Conservation (phyloP, 176 grass and related monocot species). For the Saccharum officinarum region DNA sequence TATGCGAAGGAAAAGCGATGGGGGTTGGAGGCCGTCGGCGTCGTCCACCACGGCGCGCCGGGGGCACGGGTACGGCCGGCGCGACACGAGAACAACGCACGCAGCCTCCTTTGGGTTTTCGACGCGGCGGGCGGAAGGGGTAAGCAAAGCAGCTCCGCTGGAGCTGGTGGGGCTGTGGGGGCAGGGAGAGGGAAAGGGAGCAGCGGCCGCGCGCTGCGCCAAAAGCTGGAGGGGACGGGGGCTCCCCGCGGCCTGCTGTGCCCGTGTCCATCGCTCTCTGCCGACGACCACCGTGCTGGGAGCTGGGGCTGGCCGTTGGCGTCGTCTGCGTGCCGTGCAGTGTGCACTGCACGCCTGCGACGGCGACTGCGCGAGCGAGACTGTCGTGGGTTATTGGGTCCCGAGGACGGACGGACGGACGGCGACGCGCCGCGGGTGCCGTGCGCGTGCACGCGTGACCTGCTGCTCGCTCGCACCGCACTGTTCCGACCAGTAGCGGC, state of each 20-base stretch:
- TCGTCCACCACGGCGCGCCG: no score
- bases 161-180: no score
- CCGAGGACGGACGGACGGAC: background rate
- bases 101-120: no score
- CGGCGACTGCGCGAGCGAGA: background rate
- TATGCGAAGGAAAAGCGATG: no score
- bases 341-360: background rate
- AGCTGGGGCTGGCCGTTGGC: background rate
- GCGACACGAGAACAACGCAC: no score
- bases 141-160: no score
- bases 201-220: conserved; percentile 11
- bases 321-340: background rate
- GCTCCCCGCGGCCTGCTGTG: background rate
- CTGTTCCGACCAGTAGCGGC: background rate
- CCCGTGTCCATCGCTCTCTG: conserved; percentile 32
- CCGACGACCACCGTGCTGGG: conserved; percentile 45
- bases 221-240: conserved; percentile 15
- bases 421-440: background rate
- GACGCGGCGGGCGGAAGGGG: no score
- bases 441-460: background rate
- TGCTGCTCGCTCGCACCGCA: background rate
- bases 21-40: no score
- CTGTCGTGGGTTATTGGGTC: background rate
- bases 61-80: no score
- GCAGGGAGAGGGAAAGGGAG: background rate